phyloP scores from a whole-genome alignment of 176 grass and related monocot genomes.

The Triticum timopheevii region DNA sequence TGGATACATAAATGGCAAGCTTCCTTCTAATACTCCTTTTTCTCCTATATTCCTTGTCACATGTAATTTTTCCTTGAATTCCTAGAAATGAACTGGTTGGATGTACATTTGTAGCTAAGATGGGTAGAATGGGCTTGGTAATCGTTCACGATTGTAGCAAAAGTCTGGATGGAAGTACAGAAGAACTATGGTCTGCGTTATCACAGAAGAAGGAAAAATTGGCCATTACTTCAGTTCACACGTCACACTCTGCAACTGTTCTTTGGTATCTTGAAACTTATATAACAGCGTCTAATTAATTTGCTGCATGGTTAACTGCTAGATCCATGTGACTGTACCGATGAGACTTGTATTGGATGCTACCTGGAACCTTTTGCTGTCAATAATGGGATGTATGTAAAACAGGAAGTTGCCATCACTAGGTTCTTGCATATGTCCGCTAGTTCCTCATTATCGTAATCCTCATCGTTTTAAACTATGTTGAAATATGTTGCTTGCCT shows the following conservation, averaged over 20 bases:
- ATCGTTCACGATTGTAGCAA: slow-evolving; percentile 80
- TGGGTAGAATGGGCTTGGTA: slow-evolving; percentile 50
- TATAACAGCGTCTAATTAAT: no score
- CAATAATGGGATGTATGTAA: no score
- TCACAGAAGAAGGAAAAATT: slow-evolving; percentile 66
- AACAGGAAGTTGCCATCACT: no score
- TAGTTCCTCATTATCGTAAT: no score
- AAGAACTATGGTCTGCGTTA: slow-evolving; percentile 58
- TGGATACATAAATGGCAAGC: slow-evolving; percentile 70
- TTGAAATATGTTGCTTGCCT: no score
- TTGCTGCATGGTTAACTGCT: no score
- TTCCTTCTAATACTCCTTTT: slow-evolving; percentile 1
- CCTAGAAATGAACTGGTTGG: not conserved
- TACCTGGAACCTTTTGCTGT: no score
- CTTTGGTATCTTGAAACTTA: no score
- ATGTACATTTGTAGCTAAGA: slow-evolving; percentile 77
- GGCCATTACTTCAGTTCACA: slow-evolving; percentile 38
- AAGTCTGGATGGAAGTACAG: slow-evolving; percentile 57
- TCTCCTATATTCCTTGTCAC: not conserved
- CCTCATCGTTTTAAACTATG: no score
- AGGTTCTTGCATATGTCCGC: no score
- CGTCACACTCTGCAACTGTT: not conserved
- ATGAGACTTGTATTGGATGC: no score
- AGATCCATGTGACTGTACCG: no score
- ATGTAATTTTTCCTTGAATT: not conserved